A percentile compares a stretch with the other conserved stretches of the same genome.
phyloP scores from a whole-genome alignment of 352 stramenopile genomes.

The Globisporangium barbulae region DNA sequence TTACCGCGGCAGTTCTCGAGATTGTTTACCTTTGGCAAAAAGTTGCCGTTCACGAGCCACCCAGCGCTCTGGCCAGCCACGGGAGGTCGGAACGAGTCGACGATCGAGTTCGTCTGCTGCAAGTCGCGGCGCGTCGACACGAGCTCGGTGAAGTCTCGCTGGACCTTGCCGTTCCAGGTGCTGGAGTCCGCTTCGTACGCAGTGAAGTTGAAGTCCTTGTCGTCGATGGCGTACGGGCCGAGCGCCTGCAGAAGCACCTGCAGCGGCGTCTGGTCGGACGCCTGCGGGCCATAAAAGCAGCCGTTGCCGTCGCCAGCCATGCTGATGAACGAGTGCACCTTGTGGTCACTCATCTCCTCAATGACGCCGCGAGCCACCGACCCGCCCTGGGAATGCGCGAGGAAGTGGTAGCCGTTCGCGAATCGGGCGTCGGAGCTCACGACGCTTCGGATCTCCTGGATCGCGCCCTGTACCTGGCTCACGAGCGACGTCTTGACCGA shows the following conservation, averaged over 20 bases:
- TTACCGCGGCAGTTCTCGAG: constrained; percentile 23
- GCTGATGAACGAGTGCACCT: constrained; percentile 42
- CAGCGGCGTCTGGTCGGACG: constrained; percentile 12
- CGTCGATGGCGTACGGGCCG: constrained; percentile 20
- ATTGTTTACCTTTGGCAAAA: constrained; percentile 28
- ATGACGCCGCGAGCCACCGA: constrained; percentile 39
- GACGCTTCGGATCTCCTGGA: constrained; percentile 31
- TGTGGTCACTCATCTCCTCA: constrained; percentile 59
- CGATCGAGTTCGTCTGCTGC: constrained; percentile 22
- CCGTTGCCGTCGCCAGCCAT: constrained; percentile 42
- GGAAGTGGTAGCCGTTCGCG: constrained; percentile 40
- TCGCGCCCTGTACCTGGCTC: constrained; percentile 33
- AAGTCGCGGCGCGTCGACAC: constrained; percentile 15
- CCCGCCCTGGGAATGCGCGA: constrained; percentile 45
- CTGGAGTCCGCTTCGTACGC: constrained; percentile 25
- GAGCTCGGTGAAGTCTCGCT: constrained; percentile 29
- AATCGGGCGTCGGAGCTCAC: constrained; percentile 22
- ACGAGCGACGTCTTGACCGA: constrained; percentile 26
- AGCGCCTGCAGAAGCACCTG: constrained; percentile 22
- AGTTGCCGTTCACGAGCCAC: constrained; percentile 22
- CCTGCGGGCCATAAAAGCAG: constrained; percentile 45
- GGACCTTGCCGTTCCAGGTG: constrained; percentile 24
- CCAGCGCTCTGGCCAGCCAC: constrained; percentile 7
- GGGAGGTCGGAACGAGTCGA: constrained; percentile 27
- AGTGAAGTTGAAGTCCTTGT: constrained; percentile 28